phyloP scores from a whole-genome alignment of 2,329 filamentous ascomycete genomes.

The Penicillium decumbens region DNA sequence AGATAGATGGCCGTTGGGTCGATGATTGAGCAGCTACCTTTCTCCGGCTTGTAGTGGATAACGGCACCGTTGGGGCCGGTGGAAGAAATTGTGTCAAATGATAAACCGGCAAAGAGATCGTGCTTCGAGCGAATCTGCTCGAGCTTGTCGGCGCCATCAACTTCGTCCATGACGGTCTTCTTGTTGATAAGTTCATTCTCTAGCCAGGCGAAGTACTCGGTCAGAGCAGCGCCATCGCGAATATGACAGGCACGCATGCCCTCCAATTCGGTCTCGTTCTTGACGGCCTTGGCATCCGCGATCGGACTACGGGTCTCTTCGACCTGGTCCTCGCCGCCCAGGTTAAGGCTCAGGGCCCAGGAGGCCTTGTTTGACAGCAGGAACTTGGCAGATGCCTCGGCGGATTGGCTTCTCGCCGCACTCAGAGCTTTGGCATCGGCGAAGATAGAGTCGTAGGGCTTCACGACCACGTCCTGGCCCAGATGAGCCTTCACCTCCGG shows the following conservation, averaged over 20 bases:
- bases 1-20: slow-evolving; percentile 85
- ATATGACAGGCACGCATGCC: slow-evolving; percentile 95
- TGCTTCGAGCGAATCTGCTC: slow-evolving; percentile 59
- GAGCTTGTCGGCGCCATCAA: slow-evolving; percentile 85
- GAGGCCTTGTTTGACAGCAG: slow-evolving; percentile 83
- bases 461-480: slow-evolving; percentile 63
- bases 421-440: slow-evolving; percentile 66
- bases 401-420: slow-evolving; percentile 38
- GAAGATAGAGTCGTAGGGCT: slow-evolving; percentile 79
- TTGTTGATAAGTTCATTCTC: slow-evolving; percentile 78
- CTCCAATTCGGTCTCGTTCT: slow-evolving; percentile 82
- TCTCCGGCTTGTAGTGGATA: slow-evolving; percentile 91
- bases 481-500: slow-evolving; percentile 66
- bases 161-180: slow-evolving; percentile 73
- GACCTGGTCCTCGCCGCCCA: slow-evolving; percentile 79
- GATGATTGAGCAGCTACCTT: slow-evolving; percentile 72
- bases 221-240: slow-evolving; percentile 84
- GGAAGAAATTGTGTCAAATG: slow-evolving; percentile 93
- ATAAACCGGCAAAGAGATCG: slow-evolving; percentile 78
- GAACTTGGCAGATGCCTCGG: slow-evolving; percentile 58
- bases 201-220: slow-evolving; percentile 93
- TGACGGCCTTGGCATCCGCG: slow-evolving; percentile 86
- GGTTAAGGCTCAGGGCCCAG: slow-evolving; percentile 81
- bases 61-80: slow-evolving; percentile 89
- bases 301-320: slow-evolving; percentile 85